These are phyloP conservation scores for Pythium insidiosum DNA, from an alignment of 352 stramenopile genomes.

Conservation along the genomic window DNA sequence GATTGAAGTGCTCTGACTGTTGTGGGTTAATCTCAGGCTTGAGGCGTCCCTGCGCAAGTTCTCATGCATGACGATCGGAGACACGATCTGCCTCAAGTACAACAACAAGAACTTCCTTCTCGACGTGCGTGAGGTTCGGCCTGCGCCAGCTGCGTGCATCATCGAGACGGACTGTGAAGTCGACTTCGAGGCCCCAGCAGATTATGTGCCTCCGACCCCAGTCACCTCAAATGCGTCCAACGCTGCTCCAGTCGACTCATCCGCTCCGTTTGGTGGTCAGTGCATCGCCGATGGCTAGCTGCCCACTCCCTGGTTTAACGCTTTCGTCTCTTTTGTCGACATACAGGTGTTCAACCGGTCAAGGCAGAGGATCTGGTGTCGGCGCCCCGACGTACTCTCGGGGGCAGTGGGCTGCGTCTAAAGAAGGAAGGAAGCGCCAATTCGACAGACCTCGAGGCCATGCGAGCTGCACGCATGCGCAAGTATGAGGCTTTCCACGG, in stretches of 20 bases:
- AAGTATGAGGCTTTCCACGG: conserved; percentile 84
- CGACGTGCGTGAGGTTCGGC: conserved; percentile 96
- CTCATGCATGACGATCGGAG: conserved; percentile 97
- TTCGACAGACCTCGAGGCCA: conserved; percentile 47
- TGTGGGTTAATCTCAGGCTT: conserved; percentile 25
- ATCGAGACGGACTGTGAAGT: conserved; percentile 99
- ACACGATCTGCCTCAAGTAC: conserved; percentile 98
- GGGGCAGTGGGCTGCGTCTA: conserved; percentile 51
- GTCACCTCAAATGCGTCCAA: no score
- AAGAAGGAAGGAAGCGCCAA: conserved; percentile 58
- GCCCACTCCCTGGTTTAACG: no score
- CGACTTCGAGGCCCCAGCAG: conserved; percentile 96
- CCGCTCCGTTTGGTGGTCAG: no score
- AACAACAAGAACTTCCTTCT: conserved; percentile 99
- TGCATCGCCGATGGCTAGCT: no score
- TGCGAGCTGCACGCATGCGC: conserved; percentile 62
- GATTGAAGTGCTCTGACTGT: not conserved
- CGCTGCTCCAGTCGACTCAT: no score
- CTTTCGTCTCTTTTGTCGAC: conserved; percentile 4
- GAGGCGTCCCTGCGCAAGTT: conserved; percentile 84
- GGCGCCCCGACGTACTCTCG: conserved; percentile 22
- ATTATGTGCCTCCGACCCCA: conserved; percentile 59
- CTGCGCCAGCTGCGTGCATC: conserved; percentile 95
- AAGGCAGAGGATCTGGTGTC: conserved; percentile 35
- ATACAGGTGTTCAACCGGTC: conserved; percentile 53